phyloP scores from a whole-genome alignment of 2,329 filamentous ascomycete genomes.

The Dothistroma septosporum region DNA sequence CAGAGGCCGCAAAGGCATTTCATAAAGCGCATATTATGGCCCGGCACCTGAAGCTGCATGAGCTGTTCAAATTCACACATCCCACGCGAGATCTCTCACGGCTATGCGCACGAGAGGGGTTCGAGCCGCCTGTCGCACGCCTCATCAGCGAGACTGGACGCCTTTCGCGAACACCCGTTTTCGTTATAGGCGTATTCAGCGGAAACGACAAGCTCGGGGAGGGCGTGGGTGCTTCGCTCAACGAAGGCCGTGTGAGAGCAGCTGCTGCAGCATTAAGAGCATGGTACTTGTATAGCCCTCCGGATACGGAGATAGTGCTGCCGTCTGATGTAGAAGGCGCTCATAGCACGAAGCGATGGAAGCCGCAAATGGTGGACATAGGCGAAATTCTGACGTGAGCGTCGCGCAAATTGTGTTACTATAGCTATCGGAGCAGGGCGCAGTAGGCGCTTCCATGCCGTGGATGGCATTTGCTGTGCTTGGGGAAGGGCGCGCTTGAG shows the following conservation, averaged over 20 bases:
- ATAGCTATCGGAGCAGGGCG: not conserved
- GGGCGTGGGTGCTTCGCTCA: conserved; percentile 72
- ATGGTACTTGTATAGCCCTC: conserved; percentile 93
- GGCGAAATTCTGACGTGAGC: conserved; percentile 50
- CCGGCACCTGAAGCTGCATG: conserved; percentile 50
- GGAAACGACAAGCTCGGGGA: conserved; percentile 89
- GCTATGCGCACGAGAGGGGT: conserved; percentile 83
- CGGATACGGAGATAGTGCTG: conserved; percentile 48
- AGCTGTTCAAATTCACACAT: conserved; percentile 77
- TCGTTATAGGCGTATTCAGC: conserved; percentile 88
- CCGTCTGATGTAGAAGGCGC: conserved; percentile 45
- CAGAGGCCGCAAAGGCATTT: conserved; percentile 74
- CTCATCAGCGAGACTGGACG: conserved; percentile 89
- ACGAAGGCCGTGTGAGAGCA: conserved; percentile 73
- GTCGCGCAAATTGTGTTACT: not conserved
- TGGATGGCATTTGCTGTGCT: not conserved
- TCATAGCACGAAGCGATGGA: conserved; percentile 41
- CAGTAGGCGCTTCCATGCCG: not conserved
- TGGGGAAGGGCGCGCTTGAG: not conserved
- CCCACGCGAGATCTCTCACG: conserved; percentile 79
- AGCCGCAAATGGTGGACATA: conserved; percentile 54
- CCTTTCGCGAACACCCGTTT: conserved; percentile 78
- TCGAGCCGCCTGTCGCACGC: conserved; percentile 79
- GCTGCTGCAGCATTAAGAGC: conserved; percentile 81
- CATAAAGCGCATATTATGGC: conserved; percentile 74